Percentiles rank a stretch among this genome's conserved stretches.
phyloP scores from a whole-genome alignment of 768 basidiomycete species.

The Chalciporus piperatus region DNA sequence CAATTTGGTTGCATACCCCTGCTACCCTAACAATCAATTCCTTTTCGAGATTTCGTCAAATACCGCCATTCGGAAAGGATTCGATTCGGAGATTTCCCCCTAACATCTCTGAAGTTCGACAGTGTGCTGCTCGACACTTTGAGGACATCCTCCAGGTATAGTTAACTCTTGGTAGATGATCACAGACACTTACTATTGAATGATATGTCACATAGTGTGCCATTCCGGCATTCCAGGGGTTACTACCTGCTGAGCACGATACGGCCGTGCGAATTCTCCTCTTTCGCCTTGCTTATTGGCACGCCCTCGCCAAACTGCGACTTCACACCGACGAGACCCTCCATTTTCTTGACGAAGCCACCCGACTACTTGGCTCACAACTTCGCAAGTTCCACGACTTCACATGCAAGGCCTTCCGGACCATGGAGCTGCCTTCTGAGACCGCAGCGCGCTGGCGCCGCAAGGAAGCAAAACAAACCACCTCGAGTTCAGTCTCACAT shows the following conservation, averaged over 20 bases:
- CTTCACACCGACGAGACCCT: constrained; percentile 33
- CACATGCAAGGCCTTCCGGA: constrained; percentile 26
- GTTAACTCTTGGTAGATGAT: not conserved
- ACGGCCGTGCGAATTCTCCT: constrained; percentile 16
- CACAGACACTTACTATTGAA: no score
- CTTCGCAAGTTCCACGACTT: constrained; percentile 24
- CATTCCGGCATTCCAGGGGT: constrained; percentile 32
- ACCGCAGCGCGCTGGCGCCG: constrained; percentile 13
- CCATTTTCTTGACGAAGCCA: constrained; percentile 12
- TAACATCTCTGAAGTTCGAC: constrained; percentile 36
- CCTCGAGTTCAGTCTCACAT: not conserved
- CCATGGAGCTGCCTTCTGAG: constrained; percentile 25
- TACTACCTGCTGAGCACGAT: constrained; percentile 28
- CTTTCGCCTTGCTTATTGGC: constrained; percentile 32
- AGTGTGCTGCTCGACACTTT: constrained; percentile 38
- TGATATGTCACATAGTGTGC: constrained; percentile 24
- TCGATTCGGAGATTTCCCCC: constrained; percentile 36
- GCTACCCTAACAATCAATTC: not conserved
- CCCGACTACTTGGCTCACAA: constrained; percentile 8
- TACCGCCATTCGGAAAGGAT: constrained; percentile 22
- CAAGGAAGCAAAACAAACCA: not conserved
- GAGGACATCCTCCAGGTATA: constrained; percentile 42
- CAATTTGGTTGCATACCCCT: no score
- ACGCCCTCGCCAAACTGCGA: constrained; percentile 33
- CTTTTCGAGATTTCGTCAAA: constrained; percentile 11